Percentiles rank a stretch among this genome's conserved stretches.
Conservation (phyloP, 1,139 yeast genomes). For the Debaryomyces subglobosus region DNA sequence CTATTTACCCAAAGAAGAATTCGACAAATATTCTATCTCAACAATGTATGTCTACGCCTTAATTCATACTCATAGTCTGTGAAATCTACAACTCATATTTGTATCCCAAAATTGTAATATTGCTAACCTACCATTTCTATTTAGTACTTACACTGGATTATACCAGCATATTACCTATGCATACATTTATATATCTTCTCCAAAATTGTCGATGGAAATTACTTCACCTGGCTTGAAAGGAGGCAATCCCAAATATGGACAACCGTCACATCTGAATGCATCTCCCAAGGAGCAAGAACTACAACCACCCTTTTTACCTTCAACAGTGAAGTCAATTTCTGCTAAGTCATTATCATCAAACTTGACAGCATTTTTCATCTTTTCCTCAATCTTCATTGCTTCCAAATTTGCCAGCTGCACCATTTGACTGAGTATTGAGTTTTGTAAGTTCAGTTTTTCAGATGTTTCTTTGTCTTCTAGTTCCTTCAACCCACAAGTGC, state of each 20-base stretch:
- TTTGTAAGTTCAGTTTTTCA: conserved; percentile 52
- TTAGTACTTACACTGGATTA: background rate
- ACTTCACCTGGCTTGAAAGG: conserved; percentile 97
- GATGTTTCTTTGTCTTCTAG: conserved; percentile 60
- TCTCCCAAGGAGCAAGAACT: conserved; percentile 97
- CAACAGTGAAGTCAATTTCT: conserved; percentile 92
- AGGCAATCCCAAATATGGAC: conserved; percentile 95
- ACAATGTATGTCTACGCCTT: too few relatives aligned
- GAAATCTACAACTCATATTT: background rate
- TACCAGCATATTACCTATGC: background rate
- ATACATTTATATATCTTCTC: conserved; percentile 43
- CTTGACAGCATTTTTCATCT: conserved; percentile 52
- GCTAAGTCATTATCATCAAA: conserved; percentile 69
- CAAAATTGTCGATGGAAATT: conserved; percentile 54
- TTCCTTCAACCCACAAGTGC: conserved; percentile 95
- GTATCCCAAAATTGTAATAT: background rate
- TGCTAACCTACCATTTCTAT: background rate
- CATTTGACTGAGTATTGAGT: conserved; percentile 47
- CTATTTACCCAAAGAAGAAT: too few relatives aligned
- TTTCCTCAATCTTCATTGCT: conserved; percentile 56
- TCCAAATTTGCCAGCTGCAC: conserved; percentile 57
- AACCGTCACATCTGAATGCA: conserved; percentile 97
- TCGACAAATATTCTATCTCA: too few relatives aligned
- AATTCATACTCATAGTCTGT: background rate
- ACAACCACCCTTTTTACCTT: conserved; percentile 95